Base-by-base conservation (phyloP, 1,284 basidiomycete genomes). In the Puccinia polysora region DNA sequence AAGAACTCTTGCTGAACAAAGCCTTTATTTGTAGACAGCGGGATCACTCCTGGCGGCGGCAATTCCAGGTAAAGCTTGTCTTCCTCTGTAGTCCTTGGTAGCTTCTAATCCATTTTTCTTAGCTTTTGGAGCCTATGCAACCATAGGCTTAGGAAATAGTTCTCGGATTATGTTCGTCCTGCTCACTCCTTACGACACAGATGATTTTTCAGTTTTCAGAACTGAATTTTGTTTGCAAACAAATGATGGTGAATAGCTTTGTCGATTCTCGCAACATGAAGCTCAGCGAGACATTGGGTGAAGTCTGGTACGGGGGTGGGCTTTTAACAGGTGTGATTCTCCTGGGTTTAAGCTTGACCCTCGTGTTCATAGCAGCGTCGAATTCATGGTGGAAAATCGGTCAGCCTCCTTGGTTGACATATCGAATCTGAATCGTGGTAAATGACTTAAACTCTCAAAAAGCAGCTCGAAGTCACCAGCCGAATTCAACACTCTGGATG, bases 371-470 rank as follows among this genome's bases (percentile, higher is more conserved):
- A 43, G 43, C 59, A 45, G 59, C 47, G 40, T 47, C 59, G 2
- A 62, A 43, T 40, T 62, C 59, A 40, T 62, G 59, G 59, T 62
- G 59, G 40, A 62, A 62, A 62, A 40, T 43, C 43, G 59, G 59
- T 62, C 15, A 47, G 18, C 52, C 18, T 20, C 23, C 36, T 50
- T 52, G 38, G 14, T 18, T 23, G 38, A 47, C 6, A 2, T n/a
- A 64, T 12, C 30, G 2, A 52, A 28, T 2, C n/a, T 1, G 10
- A 52, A 45, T 10, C 23, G 6, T 12, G 25, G 30, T 18, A 40
- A 30, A 45, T 62, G 7, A 62, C 12, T 15, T 1, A 14, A 14
- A 30, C 25, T 45, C 47, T 47, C 40, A 43, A 23, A 43, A 43
- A 18, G 62, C 12, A 65, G 49, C 62, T 28, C 23, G 45, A 34